These are phyloP conservation scores for Colletotrichum destructivum DNA, from an alignment of 2,329 filamentous ascomycete genomes.

Conservation along the genomic window DNA sequence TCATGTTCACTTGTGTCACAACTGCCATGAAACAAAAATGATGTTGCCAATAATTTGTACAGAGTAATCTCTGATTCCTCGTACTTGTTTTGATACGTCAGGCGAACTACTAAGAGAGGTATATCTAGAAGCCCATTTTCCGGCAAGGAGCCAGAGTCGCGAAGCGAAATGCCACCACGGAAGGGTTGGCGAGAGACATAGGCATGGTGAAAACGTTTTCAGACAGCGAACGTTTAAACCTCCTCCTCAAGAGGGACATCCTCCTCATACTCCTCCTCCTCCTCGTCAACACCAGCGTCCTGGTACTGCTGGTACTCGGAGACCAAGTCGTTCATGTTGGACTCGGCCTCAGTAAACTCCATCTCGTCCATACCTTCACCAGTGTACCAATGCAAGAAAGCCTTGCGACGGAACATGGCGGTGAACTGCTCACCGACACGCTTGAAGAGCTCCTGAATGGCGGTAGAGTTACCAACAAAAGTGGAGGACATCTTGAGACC, in stretches of 20 bases:
- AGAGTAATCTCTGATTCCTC: slow-evolving; percentile 47
- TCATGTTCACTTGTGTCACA: background rate
- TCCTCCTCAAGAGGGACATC: slow-evolving; percentile 85
- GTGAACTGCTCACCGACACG: slow-evolving; percentile 99
- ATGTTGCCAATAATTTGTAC: slow-evolving; percentile 19
- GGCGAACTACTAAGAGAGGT: slow-evolving; percentile 54
- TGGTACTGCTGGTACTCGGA: slow-evolving; percentile 99
- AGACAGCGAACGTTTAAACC: slow-evolving; percentile 55
- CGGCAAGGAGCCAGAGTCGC: slow-evolving; percentile 45
- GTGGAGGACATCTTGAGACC: slow-evolving; percentile 99
- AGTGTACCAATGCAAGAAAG: slow-evolving; percentile 99
- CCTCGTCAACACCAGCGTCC: slow-evolving; percentile 97
- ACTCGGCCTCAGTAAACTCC: slow-evolving; percentile 99
- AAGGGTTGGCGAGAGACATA: slow-evolving; percentile 23
- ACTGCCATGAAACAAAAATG: background rate
- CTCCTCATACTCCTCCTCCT: slow-evolving; percentile 95
- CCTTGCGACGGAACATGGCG: slow-evolving; percentile 99
- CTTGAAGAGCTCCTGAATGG: slow-evolving; percentile 99
- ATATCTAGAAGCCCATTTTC: slow-evolving; percentile 58
- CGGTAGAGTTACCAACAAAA: slow-evolving; percentile 99
- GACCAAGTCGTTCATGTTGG: slow-evolving; percentile 99
- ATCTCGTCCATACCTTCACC: slow-evolving; percentile 99
- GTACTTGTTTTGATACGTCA: slow-evolving; percentile 51
- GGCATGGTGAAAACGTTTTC: background rate
- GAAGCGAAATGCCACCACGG: slow-evolving; percentile 45